Base-by-base conservation (phyloP, 306 rosid genomes). In the Vigna mungo region DNA sequence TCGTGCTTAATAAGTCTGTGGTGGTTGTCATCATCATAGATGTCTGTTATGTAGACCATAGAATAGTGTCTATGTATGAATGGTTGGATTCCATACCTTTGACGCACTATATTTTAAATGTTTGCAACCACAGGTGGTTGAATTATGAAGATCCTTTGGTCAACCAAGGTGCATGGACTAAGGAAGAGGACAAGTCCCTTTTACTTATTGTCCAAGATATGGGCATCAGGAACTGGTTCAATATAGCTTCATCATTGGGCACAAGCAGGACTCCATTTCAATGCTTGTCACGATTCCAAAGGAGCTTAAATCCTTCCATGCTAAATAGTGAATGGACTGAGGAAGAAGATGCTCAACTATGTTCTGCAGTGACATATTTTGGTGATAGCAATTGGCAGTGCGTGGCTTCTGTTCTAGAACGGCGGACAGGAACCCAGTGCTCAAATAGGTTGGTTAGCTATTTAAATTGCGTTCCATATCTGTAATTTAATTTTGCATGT, bases 251-350 rank as follows among this genome's bases (percentile, higher is more conserved):
- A 76, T 82, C 88, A 4, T 44, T 89, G 80, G 90, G 88, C 68
- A 92, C 98, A 78, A 84, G 84, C 80, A 95, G 98, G 89, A 88
- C 95, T 69, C 96, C 98, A 6, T 95, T 90, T 86, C 97, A 92
- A 85, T 95, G 98, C 73, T 85, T 95, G 89, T 80, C 96, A 49
- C 92, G 97, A 56, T 95, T 87, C 54, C 98, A 95, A 60, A 90
- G 97, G 92, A 90, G 98, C 81, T 85, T 95, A 71, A 95, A 95
- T 81, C 88, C 93, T 85, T 88, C 97, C 14, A 85, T 95, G 80
- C 48, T 95, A 73, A 86, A 90, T 88, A 82, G 92, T 39, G 97
- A 88, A 84, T 92, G 98, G 98, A 92, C 97, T 72, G 90, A 86
- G 82, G 97, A 90, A 53, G 98, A 95, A 74, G 98, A 95, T 82